Conservation (phyloP, 2,329 filamentous ascomycete species). For the Phyllosticta citribraziliensis region DNA sequence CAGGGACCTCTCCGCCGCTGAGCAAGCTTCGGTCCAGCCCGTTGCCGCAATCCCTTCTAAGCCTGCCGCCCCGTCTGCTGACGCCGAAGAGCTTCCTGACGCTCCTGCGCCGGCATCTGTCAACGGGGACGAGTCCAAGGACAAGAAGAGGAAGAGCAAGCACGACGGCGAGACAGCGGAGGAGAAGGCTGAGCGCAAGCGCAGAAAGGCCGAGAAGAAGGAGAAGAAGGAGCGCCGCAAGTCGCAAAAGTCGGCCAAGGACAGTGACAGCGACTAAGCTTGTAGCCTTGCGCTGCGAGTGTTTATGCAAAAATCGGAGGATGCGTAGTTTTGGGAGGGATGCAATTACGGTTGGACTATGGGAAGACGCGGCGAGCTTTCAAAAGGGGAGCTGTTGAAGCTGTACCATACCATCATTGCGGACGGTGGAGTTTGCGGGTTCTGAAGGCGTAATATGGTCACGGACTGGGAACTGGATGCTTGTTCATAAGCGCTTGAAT, state of each 20-base stretch:
- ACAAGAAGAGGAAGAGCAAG: conserved; percentile 39
- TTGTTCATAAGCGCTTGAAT: conserved; percentile 4
- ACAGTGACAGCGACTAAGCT: conserved; percentile 10
- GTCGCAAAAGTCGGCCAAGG: conserved; percentile 14
- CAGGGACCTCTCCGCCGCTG: conserved; percentile 57
- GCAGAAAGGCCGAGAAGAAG: conserved; percentile 76
- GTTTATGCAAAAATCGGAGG: neutral
- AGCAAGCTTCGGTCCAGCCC: conserved; percentile 14
- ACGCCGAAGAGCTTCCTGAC: conserved; percentile 15
- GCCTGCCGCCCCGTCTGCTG: conserved; percentile 23
- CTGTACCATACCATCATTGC: conserved; percentile 11
- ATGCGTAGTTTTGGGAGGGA: neutral
- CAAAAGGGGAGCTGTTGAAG: neutral
- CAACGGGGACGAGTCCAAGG: conserved; percentile 20
- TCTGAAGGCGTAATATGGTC: conserved; percentile 8
- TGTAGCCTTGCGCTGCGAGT: neutral
- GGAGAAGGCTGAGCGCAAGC: conserved; percentile 39
- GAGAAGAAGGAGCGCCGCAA: conserved; percentile 67
- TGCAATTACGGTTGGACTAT: neutral
- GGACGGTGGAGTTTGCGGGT: conserved; percentile 10
- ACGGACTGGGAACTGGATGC: conserved; percentile 9
- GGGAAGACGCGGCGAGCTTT: neutral
- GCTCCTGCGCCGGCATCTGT: conserved; percentile 18
- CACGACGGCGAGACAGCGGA: conserved; percentile 37
- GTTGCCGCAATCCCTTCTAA: conserved; percentile 24